Conservation (phyloP, 2,329 filamentous ascomycete genomes). For the Ustulina deusta region DNA sequence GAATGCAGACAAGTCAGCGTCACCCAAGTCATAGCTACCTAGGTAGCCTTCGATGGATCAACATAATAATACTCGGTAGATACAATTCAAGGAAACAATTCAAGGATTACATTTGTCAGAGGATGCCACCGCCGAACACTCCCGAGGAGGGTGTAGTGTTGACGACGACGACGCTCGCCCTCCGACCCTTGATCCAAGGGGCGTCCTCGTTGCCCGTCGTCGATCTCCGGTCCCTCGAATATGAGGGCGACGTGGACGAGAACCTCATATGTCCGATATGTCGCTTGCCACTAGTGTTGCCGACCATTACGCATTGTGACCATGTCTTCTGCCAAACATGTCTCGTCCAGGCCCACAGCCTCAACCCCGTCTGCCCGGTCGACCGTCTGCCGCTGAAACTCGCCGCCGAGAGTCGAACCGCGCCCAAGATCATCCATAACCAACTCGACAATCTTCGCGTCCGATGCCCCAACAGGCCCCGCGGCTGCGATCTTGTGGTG, state of each 20-base stretch:
- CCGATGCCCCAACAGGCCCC: constrained; percentile 65
- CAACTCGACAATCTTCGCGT: constrained; percentile 71
- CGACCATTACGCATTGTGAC: constrained; percentile 71
- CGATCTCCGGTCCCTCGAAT: constrained; percentile 61
- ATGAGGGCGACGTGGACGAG: constrained; percentile 58
- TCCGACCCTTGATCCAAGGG: constrained; percentile 43
- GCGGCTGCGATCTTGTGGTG: constrained; percentile 64
- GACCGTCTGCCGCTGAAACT: constrained; percentile 62
- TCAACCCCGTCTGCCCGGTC: constrained; percentile 65
- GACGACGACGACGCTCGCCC: constrained; percentile 44
- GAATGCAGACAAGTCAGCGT: constrained; percentile 13
- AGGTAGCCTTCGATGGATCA: constrained; percentile 32
- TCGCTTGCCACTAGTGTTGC: constrained; percentile 69
- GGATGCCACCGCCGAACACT: constrained; percentile 54
- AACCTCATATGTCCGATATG: constrained; percentile 68
- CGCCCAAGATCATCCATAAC: constrained; percentile 65
- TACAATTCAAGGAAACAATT: constrained; percentile 22
- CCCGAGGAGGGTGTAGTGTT: constrained; percentile 50
- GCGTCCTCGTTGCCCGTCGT: constrained; percentile 45
- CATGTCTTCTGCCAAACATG: constrained; percentile 74
- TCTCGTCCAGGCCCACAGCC: constrained; percentile 59
- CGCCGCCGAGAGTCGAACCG: constrained; percentile 49
- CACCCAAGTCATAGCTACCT: constrained; percentile 2
- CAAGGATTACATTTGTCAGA: constrained; percentile 14
- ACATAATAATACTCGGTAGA: constrained; percentile 18